These are phyloP conservation scores for Rhododendron ferrugineum DNA, from an alignment of 148 eudicot genomes.

Conservation along the genomic window DNA sequence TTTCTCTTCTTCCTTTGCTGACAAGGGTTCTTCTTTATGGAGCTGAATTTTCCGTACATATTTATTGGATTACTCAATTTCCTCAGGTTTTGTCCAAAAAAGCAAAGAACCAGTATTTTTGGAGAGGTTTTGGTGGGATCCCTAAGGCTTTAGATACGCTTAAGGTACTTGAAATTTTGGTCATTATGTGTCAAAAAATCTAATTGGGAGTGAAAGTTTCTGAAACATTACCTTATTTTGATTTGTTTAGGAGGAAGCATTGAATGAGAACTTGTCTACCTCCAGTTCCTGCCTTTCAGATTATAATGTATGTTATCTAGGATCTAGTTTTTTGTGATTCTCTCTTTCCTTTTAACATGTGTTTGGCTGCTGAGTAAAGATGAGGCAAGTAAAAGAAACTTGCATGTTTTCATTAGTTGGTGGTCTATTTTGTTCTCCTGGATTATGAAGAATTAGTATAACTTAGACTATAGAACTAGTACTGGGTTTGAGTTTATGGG, in stretches of 20 bases:
- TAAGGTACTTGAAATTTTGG: slow-evolving; percentile 33
- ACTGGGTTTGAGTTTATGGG: background rate
- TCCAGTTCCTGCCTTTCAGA: slow-evolving; percentile 17
- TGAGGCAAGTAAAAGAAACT: background rate
- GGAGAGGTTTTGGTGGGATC: slow-evolving; percentile 75
- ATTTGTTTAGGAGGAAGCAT: slow-evolving; percentile 31
- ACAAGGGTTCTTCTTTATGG: background rate
- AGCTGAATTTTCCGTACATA: background rate
- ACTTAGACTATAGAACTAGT: background rate
- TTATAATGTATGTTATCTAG: slow-evolving; percentile 25
- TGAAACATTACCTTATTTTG: background rate
- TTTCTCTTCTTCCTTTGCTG: background rate
- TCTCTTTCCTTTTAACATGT: background rate
- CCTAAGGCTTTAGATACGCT: slow-evolving; percentile 60
- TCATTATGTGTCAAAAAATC: background rate
- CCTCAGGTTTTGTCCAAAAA: slow-evolving; percentile 58
- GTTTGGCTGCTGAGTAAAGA: background rate
- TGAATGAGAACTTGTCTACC: slow-evolving; percentile 36
- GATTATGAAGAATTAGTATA: background rate
- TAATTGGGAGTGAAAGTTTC: background rate
- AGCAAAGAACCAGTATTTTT: slow-evolving; percentile 72
- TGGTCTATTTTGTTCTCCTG: background rate
- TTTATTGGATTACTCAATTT: slow-evolving; percentile 3
- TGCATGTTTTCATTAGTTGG: background rate
- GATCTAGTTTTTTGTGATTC: background rate